Evolutionary conservation across 495 filamentous ascomycete species (phyloP), one percentile per base, ranked within the genome.

Genomic region (Pyrenopolyporus hunteri): DNA sequence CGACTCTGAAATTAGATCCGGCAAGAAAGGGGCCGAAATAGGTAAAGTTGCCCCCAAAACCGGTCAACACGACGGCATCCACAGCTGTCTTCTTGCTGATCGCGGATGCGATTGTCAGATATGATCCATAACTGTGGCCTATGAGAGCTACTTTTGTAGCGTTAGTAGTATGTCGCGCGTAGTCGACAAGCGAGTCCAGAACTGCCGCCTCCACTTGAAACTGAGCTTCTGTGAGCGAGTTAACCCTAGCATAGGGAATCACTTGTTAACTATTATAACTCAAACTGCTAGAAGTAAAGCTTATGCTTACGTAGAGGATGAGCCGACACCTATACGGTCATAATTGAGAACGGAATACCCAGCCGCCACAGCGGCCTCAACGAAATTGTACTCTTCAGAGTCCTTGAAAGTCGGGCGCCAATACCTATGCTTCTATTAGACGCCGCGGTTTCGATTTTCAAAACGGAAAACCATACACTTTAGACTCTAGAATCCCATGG

Each of bases 271-370:
- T 2, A 22, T 13, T 10, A 14, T 19, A 11, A 32, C 8, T 37
- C 8, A 8, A 3, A 14, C 20, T 13, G 4, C 3, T 17, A 14
- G 6, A 10, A 8, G 3, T 19, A 1, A n/a, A 16, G 9, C 6
- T 6, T 10, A 1, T 7, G 20, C 51, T 17, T 57, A 68, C 65
- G 82, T 82, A 2, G 79, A 78, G 1, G 83, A 86, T 20, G 77
- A 80, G 25, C 82, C 83, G 8, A 87, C 74, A 3, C 84, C 85
- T 4, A 86, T 74, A 28, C 85, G 79, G 63, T 88, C 83, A 28
- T 80, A 83, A 10, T 72, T 74, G 35, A 87, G 74, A 5, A 81
- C 82, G 4, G 76, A 79, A 59, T 80, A 86, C 2, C 80, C 81
- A 28, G 71, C 52, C 7, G 78, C 75, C 31, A 84, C 71, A 1